phyloP scores from a whole-genome alignment of 2,329 filamentous ascomycete genomes.

The Cytospora chrysosperma region DNA sequence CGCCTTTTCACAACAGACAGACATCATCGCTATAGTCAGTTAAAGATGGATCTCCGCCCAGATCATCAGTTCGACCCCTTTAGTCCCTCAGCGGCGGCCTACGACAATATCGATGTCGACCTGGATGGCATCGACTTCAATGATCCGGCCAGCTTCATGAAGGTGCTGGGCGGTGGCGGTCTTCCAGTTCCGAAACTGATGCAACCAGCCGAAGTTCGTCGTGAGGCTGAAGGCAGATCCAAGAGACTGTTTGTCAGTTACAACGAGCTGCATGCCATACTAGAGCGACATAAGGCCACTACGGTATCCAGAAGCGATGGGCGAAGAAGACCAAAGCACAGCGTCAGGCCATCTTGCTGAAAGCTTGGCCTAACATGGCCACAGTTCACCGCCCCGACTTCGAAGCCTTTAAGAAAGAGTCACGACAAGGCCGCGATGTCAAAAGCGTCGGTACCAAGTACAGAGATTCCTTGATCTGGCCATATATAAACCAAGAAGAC shows the following conservation, averaged over 20 bases:
- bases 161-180: neutral
- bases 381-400: conserved; percentile 52
- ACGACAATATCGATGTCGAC: neutral
- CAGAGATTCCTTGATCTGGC: conserved; percentile 46
- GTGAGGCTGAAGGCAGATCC: neutral
- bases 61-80: neutral
- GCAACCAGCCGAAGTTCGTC: neutral
- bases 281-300: conserved; percentile 49
- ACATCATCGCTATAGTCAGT: no score
- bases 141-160: neutral
- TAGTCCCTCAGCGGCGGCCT: neutral
- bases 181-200: neutral
- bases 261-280: neutral
- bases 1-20: no score
- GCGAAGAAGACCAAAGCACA: conserved; percentile 50
- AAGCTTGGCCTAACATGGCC: conserved; percentile 52
- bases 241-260: neutral
- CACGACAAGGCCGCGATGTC: neutral
- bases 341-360: conserved; percentile 44
- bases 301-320: conserved; percentile 57
- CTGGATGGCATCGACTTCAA: neutral
- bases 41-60: neutral
- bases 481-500: conserved; percentile 59
- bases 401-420: conserved; percentile 33
- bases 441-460: conserved; percentile 26